Conservation (phyloP, 805 yeast genomes). For the Clavispora santaluciae region DNA sequence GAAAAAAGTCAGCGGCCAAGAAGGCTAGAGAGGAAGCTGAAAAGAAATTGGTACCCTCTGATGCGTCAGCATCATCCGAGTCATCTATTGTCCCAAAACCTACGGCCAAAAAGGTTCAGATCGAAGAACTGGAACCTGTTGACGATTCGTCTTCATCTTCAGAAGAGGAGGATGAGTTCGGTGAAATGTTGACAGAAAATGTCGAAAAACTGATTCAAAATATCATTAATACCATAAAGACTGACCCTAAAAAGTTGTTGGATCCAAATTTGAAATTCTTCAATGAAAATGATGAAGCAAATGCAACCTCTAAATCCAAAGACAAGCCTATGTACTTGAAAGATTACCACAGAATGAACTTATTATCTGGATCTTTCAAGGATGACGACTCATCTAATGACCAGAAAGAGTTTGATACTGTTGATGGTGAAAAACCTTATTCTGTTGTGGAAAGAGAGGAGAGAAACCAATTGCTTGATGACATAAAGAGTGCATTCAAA, state of each 20-base stretch:
- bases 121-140: slow-evolving; percentile 13
- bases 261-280: slow-evolving; percentile 73
- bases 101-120: slow-evolving; percentile 20
- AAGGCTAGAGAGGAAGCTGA: slow-evolving; percentile 53
- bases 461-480: slow-evolving; percentile 64
- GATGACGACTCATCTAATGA: slow-evolving; percentile 45
- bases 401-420: slow-evolving; percentile 37
- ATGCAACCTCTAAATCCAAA: slow-evolving; percentile 7
- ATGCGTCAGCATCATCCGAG: slow-evolving; percentile 8
- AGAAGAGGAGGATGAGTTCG: slow-evolving; percentile 89
- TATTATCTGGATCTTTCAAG: slow-evolving; percentile 61
- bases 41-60: slow-evolving; percentile 1
- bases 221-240: slow-evolving; percentile 66
- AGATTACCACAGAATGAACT: slow-evolving; percentile 84
- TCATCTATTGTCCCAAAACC: slow-evolving; percentile 2
- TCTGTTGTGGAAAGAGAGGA: slow-evolving; percentile 74
- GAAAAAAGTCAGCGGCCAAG: slow-evolving; percentile 83
- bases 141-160: slow-evolving; percentile 14
- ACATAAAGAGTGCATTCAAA: slow-evolving; percentile 65
- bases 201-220: slow-evolving; percentile 75
- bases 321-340: slow-evolving; percentile 79
- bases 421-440: slow-evolving; percentile 61
- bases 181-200: slow-evolving; percentile 80
- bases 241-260: slow-evolving; percentile 59
- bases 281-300: slow-evolving; percentile 52